Conservation (phyloP, 2,329 filamentous ascomycete species). For the Penicillium sp. region DNA sequence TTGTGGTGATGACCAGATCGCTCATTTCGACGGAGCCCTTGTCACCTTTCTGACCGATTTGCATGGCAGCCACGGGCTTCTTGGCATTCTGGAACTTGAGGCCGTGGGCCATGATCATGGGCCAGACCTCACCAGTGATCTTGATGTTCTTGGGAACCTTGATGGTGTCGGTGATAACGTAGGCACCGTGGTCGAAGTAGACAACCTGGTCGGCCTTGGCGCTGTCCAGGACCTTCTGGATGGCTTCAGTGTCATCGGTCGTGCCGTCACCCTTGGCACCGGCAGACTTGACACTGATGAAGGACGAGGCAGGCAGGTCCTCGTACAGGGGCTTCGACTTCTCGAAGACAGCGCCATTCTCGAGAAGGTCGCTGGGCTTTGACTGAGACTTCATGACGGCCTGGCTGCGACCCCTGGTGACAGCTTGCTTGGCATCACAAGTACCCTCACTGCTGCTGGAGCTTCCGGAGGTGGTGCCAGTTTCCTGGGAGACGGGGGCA, state of each 20-base stretch:
- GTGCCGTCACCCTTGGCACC: slow-evolving; percentile 84
- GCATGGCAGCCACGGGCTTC: slow-evolving; percentile 79
- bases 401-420: slow-evolving; percentile 52
- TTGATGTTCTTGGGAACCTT: slow-evolving; percentile 67
- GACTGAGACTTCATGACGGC: slow-evolving; percentile 50
- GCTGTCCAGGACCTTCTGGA: slow-evolving; percentile 72
- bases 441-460: slow-evolving; percentile 14
- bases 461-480: slow-evolving; percentile 5
- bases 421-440: slow-evolving; percentile 28
- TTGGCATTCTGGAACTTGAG: slow-evolving; percentile 65
- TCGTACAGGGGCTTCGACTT: slow-evolving; percentile 88
- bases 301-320: slow-evolving; percentile 59
- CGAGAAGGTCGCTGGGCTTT: slow-evolving; percentile 65
- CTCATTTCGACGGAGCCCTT: slow-evolving; percentile 78
- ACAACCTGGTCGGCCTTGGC: slow-evolving; percentile 57
- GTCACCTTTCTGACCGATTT: slow-evolving; percentile 73
- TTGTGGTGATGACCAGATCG: slow-evolving; percentile 79
- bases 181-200: slow-evolving; percentile 62
- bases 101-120: slow-evolving; percentile 79
- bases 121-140: slow-evolving; percentile 89
- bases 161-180: slow-evolving; percentile 58
- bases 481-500: slow-evolving; percentile 2
- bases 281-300: slow-evolving; percentile 74
- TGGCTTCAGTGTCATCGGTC: slow-evolving; percentile 79
- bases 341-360: slow-evolving; percentile 67